Conservation (phyloP, 2,329 filamentous ascomycete genomes). For the Botrytis medusae region DNA sequence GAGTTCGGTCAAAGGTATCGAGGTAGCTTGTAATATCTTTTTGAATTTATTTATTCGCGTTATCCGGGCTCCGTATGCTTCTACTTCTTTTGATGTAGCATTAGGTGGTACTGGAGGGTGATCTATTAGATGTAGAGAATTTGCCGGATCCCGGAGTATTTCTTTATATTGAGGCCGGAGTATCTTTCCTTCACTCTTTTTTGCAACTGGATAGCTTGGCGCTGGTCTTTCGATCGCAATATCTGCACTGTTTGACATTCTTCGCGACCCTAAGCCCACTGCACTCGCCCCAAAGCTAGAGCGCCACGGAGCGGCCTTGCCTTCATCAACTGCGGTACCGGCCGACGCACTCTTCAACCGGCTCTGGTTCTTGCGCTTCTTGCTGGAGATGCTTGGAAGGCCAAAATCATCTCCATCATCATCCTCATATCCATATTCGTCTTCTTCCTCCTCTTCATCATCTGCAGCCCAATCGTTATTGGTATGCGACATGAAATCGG, state of each 20-base stretch:
- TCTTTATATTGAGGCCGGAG: slow-evolving; percentile 97
- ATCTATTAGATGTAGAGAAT: slow-evolving; percentile 90
- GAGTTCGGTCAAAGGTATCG: slow-evolving; percentile 81
- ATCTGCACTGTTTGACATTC: slow-evolving; percentile 83
- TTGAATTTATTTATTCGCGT: slow-evolving; percentile 99
- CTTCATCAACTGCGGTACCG: slow-evolving; percentile 26
- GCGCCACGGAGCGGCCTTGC: slow-evolving; percentile 38
- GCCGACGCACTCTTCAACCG: slow-evolving; percentile 41
- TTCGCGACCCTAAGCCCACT: slow-evolving; percentile 47
- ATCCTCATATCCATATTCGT: slow-evolving; percentile 74
- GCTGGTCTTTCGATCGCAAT: slow-evolving; percentile 87
- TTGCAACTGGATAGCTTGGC: slow-evolving; percentile 80
- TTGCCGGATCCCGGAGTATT: slow-evolving; percentile 84
- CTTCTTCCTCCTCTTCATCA: slow-evolving; percentile 65
- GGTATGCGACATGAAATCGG: slow-evolving; percentile 76
- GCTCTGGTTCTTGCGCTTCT: slow-evolving; percentile 66
- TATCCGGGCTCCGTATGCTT: slow-evolving; percentile 83
- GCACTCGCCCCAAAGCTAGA: slow-evolving; percentile 43
- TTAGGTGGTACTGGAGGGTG: slow-evolving; percentile 74
- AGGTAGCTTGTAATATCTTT: slow-evolving; percentile 86
- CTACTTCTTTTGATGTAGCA: slow-evolving; percentile 78
- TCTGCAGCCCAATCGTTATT: slow-evolving; percentile 80
- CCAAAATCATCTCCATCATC: slow-evolving; percentile 96
- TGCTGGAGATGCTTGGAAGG: slow-evolving; percentile 85
- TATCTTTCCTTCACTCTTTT: slow-evolving; percentile 92